Base-by-base conservation (phyloP, 2,329 filamentous ascomycete genomes). In the Thelonectria rubi region DNA sequence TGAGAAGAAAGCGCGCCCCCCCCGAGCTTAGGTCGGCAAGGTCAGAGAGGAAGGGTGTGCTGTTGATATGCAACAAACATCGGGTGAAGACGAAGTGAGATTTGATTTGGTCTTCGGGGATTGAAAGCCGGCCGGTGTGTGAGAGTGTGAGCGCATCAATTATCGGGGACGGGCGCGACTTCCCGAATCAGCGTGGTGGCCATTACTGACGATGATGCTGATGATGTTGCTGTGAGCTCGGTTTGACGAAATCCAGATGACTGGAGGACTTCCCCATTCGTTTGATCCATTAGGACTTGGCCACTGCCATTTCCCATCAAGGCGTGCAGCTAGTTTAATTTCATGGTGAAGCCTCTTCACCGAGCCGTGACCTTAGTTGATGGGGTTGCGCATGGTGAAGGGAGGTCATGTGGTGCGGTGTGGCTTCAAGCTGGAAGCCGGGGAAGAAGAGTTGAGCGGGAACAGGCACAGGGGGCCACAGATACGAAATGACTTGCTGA, bases 301-400 rank as follows among this genome's bases (percentile, higher is more conserved):
- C 49, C 20, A 30, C 34, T 20, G 21, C 26, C 43, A 26, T 26
- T 45, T 37, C 42, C 43, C 34, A 40, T 14, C 34, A 11, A 37
- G 12, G 12, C 34, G 34, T 37, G 34, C 15, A 37, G 55, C 53
- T 64, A 59, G 55, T 52, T 48, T 55, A 52, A 58, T 56, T 53
- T 42, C 46, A 21, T 47, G 43, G 34, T 37, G 46, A 58, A 43
- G 57, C 51, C 56, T 60, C 59, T 64, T 66, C 63, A 64, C 61
- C 65, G 59, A 66, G 46, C 59, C 62, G 68, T 69, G 67, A 69
- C 67, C 53, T 54, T 21, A 34, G 57, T 58, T 65, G 67, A 66
- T 40, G 52, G 60, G 67, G 61, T 46, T 24, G 15, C 37, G 17
- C 34, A 57, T 49, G 43, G 53, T 51, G 42, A 52, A 60, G 50